These are phyloP conservation scores for Grifola frondosa DNA, from an alignment of 1,284 basidiomycete genomes.

Conservation along the genomic window DNA sequence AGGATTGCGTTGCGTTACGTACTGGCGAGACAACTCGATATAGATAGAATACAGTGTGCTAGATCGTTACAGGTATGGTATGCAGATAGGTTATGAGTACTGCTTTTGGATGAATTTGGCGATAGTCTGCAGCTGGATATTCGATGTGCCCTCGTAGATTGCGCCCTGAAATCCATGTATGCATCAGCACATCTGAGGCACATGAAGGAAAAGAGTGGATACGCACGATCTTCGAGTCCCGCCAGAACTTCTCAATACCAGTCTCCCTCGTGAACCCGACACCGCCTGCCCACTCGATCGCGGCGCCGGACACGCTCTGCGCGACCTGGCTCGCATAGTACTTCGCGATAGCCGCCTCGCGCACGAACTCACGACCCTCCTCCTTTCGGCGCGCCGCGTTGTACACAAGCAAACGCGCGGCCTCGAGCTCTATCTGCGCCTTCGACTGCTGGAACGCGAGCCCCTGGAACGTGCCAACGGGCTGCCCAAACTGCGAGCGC, in stretches of 20 bases:
- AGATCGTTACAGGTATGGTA: no score
- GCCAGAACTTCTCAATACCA: conserved; percentile 92
- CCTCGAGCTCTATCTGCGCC: conserved; percentile 87
- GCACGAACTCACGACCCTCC: conserved; percentile 84
- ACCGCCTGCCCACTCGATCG: conserved; percentile 98
- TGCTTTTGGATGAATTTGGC: conserved; percentile 88
- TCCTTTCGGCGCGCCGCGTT: conserved; percentile 95
- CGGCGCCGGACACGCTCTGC: conserved; percentile 82
- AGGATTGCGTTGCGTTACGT: no score
- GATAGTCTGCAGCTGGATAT: conserved; percentile 97
- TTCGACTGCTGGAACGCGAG: conserved; percentile 96
- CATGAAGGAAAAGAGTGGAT: neutral
- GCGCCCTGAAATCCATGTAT: conserved; percentile 60
- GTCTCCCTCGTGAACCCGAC: conserved; percentile 94
- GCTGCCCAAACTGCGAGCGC: conserved; percentile 91
- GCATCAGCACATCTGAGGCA: neutral
- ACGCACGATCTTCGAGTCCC: conserved; percentile 93
- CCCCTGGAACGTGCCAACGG: conserved; percentile 91
- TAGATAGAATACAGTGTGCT: no score
- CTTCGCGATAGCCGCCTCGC: conserved; percentile 97
- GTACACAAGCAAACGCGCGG: conserved; percentile 92
- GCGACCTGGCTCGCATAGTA: conserved; percentile 89
- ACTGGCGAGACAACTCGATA: no score
- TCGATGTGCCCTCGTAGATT: conserved; percentile 95
- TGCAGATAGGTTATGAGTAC: conserved; percentile 43